Conservation (phyloP, 2,329 filamentous ascomycete genomes). For the Neofusicoccum cordaticola region DNA sequence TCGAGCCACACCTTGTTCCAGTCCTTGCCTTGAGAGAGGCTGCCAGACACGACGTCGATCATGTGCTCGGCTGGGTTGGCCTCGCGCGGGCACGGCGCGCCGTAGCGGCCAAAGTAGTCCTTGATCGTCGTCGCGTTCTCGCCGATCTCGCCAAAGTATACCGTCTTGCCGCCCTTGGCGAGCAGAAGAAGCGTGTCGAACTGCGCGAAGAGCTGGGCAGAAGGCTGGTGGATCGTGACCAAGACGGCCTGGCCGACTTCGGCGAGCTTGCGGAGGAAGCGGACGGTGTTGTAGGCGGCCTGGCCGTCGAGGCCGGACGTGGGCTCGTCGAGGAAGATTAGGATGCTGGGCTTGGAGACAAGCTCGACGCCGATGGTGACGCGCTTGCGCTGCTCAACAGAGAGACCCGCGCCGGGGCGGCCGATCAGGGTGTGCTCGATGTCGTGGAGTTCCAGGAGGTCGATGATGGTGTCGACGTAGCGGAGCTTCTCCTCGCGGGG, state of each 20-base stretch:
- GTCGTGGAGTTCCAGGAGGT: slow-evolving; percentile 57
- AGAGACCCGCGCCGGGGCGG: slow-evolving; percentile 51
- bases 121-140: slow-evolving; percentile 65
- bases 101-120: slow-evolving; percentile 46
- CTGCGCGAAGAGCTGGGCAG: slow-evolving; percentile 74
- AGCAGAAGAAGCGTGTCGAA: slow-evolving; percentile 77
- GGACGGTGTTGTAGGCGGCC: slow-evolving; percentile 67
- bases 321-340: slow-evolving; percentile 73
- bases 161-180: slow-evolving; percentile 70
- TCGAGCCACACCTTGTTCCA: slow-evolving; percentile 40
- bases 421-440: slow-evolving; percentile 60
- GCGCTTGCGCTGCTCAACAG: slow-evolving; percentile 61
- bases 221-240: slow-evolving; percentile 84
- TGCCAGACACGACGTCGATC: slow-evolving; percentile 61
- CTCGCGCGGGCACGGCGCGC: slow-evolving; percentile 53
- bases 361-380: slow-evolving; percentile 60
- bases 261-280: slow-evolving; percentile 69
- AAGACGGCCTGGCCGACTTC: slow-evolving; percentile 78
- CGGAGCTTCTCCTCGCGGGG: slow-evolving; percentile 55
- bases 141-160: slow-evolving; percentile 80
- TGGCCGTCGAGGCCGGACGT: slow-evolving; percentile 71
- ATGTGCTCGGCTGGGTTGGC: slow-evolving; percentile 67
- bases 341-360: slow-evolving; percentile 61
- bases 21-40: slow-evolving; percentile 25
- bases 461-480: slow-evolving; percentile 60